Percentiles rank a stretch among this genome's conserved stretches.
Evolutionary conservation across 352 stramenopile species (phyloP).

Genomic region (Phytophthora aleatoria): DNA sequence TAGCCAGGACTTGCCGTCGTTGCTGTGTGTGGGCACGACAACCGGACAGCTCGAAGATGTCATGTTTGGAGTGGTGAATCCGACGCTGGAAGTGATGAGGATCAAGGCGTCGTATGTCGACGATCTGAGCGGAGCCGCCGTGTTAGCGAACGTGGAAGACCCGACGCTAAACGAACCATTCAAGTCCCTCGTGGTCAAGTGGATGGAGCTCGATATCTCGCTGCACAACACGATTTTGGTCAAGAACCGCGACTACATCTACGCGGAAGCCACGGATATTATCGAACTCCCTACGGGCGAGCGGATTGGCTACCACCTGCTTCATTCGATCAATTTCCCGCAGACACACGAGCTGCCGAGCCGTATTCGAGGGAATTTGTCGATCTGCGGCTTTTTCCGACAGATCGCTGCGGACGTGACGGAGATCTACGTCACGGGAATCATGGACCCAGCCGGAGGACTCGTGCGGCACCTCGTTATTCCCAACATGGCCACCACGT

Average conservation of each 20-base stretch:
- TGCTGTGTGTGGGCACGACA: conserved; percentile 34
- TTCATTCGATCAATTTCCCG: conserved; percentile 38
- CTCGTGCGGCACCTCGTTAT: conserved; percentile 27
- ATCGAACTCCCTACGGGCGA: conserved; percentile 33
- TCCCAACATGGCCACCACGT: conserved; percentile 23
- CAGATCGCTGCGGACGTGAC: conserved; percentile 16
- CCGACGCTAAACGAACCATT: conserved; percentile 54
- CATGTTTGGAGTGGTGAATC: conserved; percentile 43
- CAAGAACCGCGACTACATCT: conserved; percentile 53
- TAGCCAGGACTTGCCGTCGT: conserved; percentile 31
- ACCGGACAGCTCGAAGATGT: conserved; percentile 33
- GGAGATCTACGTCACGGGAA: conserved; percentile 36
- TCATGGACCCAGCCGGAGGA: conserved; percentile 36
- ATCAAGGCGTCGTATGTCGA: conserved; percentile 48
- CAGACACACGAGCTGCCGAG: conserved; percentile 25
- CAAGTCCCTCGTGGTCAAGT: conserved; percentile 39
- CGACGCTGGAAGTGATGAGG: conserved; percentile 35
- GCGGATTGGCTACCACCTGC: conserved; percentile 48
- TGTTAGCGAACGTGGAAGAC: conserved; percentile 42
- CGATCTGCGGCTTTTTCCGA: conserved; percentile 34
- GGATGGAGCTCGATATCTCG: conserved; percentile 38
- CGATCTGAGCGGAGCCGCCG: conserved; percentile 36
- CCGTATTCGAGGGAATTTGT: conserved; percentile 29
- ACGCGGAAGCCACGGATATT: conserved; percentile 52
- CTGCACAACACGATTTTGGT: conserved; percentile 33